Evolutionary conservation across 2,329 filamentous ascomycete species (phyloP), one percentile per base, ranked within the genome.

Genomic region (Diaporthe australafricana): DNA sequence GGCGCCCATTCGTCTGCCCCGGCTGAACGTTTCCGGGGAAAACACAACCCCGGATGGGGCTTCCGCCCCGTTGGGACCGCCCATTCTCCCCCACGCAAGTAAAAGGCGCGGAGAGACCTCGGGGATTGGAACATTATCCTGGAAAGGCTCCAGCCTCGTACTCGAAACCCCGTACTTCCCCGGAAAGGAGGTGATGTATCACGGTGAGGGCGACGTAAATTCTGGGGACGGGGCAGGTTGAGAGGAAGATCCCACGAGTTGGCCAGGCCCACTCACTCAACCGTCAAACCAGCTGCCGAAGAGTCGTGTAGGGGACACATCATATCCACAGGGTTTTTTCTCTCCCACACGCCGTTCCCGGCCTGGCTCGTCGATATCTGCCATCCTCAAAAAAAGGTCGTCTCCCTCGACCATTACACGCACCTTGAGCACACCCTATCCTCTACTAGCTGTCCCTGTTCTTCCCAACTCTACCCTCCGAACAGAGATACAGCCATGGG

Each of bases 401-500:
- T 27, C 55, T 57, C 55, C 35, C 55, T 57, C 55, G 55, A 57
- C 55, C 35, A 57, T 17, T n/a, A 38, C 20, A 17, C 17, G n/a
- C 30, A 22, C 53, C 32, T 56, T 30, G 53, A 38, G 52, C 52
- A 25, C 14, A 56, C 53, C 53, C 53, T 22, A 22, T 25, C 2
- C 53, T 38, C 11, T 9, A 38, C 11, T 9, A 38, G 53, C 32
- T 40, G 35, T 57, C 12, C 55, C 35, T 42, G 8, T 40, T 42
- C 55, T 57, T 42, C 35, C 16, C 38, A 17, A 42, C 8, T 42
- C 3, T 5, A 42, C 16, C n/a, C 22, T 27, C 55, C 3, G 5
- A 38, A 22, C 53, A 57, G n/a, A 57, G 55, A 57, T 17, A 57
- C 55, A 42, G 55, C 70, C 55, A 81, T 81, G 80, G 77, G 76